phyloP scores from a whole-genome alignment of 768 basidiomycete species.

The Russula abietina region DNA sequence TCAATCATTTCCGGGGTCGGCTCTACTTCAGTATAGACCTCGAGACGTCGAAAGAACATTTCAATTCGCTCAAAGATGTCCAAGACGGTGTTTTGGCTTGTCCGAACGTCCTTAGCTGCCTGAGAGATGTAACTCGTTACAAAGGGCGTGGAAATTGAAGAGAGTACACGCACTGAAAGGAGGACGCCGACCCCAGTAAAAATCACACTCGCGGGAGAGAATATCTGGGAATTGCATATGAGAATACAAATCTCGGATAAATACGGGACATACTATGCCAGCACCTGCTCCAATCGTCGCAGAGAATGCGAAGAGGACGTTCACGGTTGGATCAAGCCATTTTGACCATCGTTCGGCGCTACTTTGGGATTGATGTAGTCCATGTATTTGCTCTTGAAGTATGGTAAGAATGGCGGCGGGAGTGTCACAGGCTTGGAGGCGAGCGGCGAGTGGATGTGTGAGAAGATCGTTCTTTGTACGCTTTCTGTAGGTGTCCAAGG shows the following conservation, averaged over 20 bases:
- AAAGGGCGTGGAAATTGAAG: not conserved
- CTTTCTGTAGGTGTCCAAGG: too few relatives aligned
- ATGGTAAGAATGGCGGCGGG: not conserved
- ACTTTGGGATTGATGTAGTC: not conserved
- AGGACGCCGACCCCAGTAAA: not conserved
- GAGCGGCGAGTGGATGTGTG: too few relatives aligned
- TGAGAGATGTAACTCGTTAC: not conserved
- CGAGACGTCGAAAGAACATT: not conserved
- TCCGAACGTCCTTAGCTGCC: not conserved
- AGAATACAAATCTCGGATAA: not conserved
- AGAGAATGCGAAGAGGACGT: not conserved
- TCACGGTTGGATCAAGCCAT: not conserved
- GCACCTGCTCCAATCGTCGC: not conserved
- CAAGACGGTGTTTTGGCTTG: not conserved
- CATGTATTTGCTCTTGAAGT: not conserved
- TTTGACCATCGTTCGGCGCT: not conserved
- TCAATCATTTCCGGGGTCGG: not conserved
- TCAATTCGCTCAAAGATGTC: not conserved
- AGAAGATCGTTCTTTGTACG: too few relatives aligned
- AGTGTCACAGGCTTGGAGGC: not conserved
- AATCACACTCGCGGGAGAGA: not conserved
- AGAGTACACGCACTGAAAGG: not conserved
- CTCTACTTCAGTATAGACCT: not conserved
- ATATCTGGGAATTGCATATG: not conserved
- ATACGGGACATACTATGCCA: not conserved